Base-by-base conservation (phyloP, 139 green algal species). In the Trebouxia sp. region DNA sequence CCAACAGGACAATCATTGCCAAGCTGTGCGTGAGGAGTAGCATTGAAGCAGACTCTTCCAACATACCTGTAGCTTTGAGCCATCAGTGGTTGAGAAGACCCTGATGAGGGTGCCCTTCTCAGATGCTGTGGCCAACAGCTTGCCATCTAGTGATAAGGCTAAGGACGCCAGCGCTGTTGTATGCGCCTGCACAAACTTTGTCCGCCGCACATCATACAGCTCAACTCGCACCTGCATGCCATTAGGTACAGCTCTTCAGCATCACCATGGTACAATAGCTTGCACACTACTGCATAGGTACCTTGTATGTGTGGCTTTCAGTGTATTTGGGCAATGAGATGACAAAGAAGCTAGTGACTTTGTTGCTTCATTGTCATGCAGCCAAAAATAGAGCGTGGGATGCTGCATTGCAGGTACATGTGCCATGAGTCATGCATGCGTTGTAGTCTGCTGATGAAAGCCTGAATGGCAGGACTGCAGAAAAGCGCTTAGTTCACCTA, bases 101-200 rank as follows among this genome's bases (percentile, higher is more conserved):
- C 96, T 85, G 9, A 98, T 83, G 20, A 98, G 88, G 30, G 96
- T 99, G 28, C 88, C 88, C 14, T 82, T 79, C 58, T 96, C 92
- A 37, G 89, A 96, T 26, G 94, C 93, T 0, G 95, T 98, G 5
- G 94, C 96, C 38, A 99, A 83, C 69, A 92, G 89, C 78, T 92
- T 94, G 75, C 96, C 97, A 58, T 97, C 90, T 55, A 88, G 56
- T 0, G 87, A 91, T 9, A 98, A 90, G 8, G 89, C 72, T 22
- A 99, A 82, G 80, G 86, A 92, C 1, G 87, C 91, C 62, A 99
- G 85, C 2, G 85, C 65, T 0, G 82, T 91, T 79, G 92, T 93
- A 87, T 99, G 97, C 26, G 97, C 95, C 22, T 80, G 58, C 48
- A 99, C 94, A 84, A 98, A 97, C 82, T 94, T 93, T 28, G 93